Percentiles rank a stretch among this genome's conserved stretches.
Evolutionary conservation across 2,329 filamentous ascomycete genomes (phyloP).

Genomic region (Fusarium buharicum): DNA sequence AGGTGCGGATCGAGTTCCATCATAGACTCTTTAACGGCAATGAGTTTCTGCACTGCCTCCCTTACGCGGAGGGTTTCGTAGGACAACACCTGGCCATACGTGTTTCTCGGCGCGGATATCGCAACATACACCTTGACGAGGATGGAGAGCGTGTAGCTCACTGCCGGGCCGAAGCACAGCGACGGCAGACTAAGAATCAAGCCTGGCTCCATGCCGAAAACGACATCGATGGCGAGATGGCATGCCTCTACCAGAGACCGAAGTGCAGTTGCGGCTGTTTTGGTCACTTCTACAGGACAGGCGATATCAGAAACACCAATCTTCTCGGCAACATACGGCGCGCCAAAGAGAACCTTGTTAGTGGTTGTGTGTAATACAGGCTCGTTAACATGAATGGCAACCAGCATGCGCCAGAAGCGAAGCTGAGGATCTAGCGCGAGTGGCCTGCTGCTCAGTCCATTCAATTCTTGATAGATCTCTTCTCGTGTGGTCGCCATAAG

Average conservation of each 20-base stretch:
- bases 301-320: conserved; percentile 30
- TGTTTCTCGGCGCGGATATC: conserved; percentile 29
- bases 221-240: conserved; percentile 20
- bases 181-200: conserved; percentile 21
- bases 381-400: conserved; percentile 17
- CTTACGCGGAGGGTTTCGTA: conserved; percentile 11
- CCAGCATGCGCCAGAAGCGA: conserved; percentile 26
- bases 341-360: conserved; percentile 28
- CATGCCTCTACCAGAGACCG: conserved; percentile 24
- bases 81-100: conserved; percentile 17
- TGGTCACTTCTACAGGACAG: conserved; percentile 2
- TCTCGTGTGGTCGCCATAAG: neutral
- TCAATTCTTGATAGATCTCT: neutral
- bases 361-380: conserved; percentile 21
- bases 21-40: conserved; percentile 14
- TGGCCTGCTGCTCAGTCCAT: conserved; percentile 15
- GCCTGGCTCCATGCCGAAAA: conserved; percentile 14
- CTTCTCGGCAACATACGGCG: conserved; percentile 18
- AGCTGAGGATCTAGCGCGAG: conserved; percentile 11
- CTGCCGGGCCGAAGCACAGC: conserved; percentile 28
- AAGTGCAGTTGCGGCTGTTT: conserved; percentile 7
- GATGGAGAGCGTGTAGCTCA: conserved; percentile 31
- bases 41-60: conserved; percentile 22
- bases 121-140: conserved; percentile 33
- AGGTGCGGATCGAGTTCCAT: conserved; percentile 29